Evolutionary conservation across 768 basidiomycete species (phyloP).

Genomic region (Pholiota molesta): DNA sequence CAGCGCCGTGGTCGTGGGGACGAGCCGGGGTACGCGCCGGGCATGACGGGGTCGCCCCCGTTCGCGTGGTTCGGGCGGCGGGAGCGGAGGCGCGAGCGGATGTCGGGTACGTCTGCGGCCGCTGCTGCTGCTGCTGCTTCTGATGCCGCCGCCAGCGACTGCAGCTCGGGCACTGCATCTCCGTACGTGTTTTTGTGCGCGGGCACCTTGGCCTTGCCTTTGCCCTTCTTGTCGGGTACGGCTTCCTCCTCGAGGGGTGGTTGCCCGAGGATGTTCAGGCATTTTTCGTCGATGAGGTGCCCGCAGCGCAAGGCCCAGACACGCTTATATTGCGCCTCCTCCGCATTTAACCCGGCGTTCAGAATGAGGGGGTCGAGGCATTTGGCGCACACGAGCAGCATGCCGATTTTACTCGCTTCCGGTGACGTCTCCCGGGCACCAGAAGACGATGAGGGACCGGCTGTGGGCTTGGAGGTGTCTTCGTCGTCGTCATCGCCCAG

Average conservation of each 20-base stretch:
- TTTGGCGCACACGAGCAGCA: conserved; percentile 64
- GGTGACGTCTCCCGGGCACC: conserved; percentile 7
- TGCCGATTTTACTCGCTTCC: conserved; percentile 29
- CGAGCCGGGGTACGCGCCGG: conserved; percentile 9
- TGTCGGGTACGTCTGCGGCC: conserved; percentile 31
- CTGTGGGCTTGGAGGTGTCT: background rate
- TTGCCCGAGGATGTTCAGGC: conserved; percentile 58
- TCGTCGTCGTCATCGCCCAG: conserved; percentile 44
- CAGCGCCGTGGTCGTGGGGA: conserved; percentile 10
- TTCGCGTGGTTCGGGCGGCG: conserved; percentile 29
- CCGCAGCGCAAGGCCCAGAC: conserved; percentile 80
- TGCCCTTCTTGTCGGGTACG: conserved; percentile 44
- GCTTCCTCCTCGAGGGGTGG: conserved; percentile 32
- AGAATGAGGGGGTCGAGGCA: conserved; percentile 69
- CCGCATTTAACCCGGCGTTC: conserved; percentile 46
- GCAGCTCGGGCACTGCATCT: conserved; percentile 11
- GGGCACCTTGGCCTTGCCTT: conserved; percentile 37
- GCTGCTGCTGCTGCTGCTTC: background rate
- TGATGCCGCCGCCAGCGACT: background rate
- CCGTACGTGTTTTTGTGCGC: conserved; percentile 15
- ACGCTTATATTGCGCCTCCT: conserved; percentile 47
- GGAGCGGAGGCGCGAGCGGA: conserved; percentile 63
- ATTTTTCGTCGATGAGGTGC: conserved; percentile 80
- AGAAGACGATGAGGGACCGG: conserved; percentile 11
- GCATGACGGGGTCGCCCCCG: background rate